These are phyloP conservation scores for Aureobasidium uvarum DNA, from an alignment of 2,329 filamentous ascomycete genomes.

Conservation along the genomic window DNA sequence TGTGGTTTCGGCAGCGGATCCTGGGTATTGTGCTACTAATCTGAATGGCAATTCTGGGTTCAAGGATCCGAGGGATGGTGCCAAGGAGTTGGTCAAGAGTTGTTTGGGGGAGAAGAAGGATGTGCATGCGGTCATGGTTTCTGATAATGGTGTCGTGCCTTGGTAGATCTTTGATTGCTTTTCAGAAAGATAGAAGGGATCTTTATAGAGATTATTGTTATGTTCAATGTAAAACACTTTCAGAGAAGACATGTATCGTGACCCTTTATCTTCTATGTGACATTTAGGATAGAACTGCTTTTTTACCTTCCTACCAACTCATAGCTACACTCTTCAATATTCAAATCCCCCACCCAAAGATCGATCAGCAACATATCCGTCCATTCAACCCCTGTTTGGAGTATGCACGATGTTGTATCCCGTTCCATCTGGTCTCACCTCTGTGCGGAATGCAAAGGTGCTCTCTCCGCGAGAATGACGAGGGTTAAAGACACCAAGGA, in stretches of 20 bases:
- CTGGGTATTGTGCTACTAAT: conserved; percentile 33
- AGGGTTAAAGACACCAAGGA: background rate
- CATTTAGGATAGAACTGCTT: too few relatives aligned
- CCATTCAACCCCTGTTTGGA: background rate
- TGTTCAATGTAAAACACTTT: too few relatives aligned
- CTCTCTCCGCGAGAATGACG: conserved; percentile 10
- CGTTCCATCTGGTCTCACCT: background rate
- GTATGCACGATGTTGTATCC: background rate
- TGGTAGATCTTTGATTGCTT: conserved; percentile 29
- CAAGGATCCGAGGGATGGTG: conserved; percentile 36
- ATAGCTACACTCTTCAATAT: background rate
- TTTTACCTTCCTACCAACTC: background rate
- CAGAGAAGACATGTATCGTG: too few relatives aligned
- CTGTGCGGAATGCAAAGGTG: background rate
- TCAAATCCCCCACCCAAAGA: background rate
- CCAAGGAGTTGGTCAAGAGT: conserved; percentile 33
- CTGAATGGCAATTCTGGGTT: conserved; percentile 33
- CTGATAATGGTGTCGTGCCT: conserved; percentile 32
- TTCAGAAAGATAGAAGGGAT: background rate
- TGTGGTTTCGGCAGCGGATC: conserved; percentile 32
- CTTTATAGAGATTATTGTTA: too few relatives aligned
- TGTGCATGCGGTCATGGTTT: conserved; percentile 32
- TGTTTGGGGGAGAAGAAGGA: conserved; percentile 32
- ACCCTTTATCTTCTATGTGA: too few relatives aligned
- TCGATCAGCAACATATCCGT: background rate